Evolutionary conservation across 2,329 filamentous ascomycete species (phyloP).

Genomic region (Aureobasidium zeae): DNA sequence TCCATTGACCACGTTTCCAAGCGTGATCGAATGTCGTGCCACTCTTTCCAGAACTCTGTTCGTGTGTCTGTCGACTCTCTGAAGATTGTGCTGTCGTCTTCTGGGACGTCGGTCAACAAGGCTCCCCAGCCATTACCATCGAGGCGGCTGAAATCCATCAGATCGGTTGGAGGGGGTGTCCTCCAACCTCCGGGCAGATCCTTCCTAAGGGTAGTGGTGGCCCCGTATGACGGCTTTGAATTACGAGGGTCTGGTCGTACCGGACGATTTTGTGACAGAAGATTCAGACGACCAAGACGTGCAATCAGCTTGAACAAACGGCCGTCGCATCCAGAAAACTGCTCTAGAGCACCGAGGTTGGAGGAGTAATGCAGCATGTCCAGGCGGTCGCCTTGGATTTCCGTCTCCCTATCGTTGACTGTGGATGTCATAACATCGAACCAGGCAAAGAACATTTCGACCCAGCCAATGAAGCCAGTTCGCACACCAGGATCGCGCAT

Average conservation of each 20-base stretch:
- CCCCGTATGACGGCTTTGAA: constrained; percentile 3
- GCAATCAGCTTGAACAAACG: constrained; percentile 79
- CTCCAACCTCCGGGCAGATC: background rate
- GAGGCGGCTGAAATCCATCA: constrained; percentile 45
- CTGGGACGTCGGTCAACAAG: constrained; percentile 38
- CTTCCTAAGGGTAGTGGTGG: background rate
- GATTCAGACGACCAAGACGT: constrained; percentile 72
- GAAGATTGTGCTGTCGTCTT: constrained; percentile 32
- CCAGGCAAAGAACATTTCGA: constrained; percentile 87
- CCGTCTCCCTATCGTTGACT: constrained; percentile 83
- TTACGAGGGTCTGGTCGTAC: constrained; percentile 31
- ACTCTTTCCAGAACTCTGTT: constrained; percentile 69
- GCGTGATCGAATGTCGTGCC: constrained; percentile 67
- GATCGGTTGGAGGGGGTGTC: constrained; percentile 10
- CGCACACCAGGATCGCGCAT: constrained; percentile 57
- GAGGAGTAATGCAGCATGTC: constrained; percentile 56
- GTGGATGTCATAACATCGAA: constrained; percentile 88
- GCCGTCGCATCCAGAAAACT: constrained; percentile 78
- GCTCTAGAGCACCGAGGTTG: constrained; percentile 68
- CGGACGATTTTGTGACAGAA: constrained; percentile 61
- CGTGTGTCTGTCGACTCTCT: constrained; percentile 43
- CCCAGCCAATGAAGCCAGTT: constrained; percentile 68
- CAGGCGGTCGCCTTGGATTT: constrained; percentile 56
- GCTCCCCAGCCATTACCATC: constrained; percentile 59
- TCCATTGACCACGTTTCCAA: constrained; percentile 72